phyloP scores from a whole-genome alignment of 2,329 filamentous ascomycete genomes.

The Fusarium sp. region DNA sequence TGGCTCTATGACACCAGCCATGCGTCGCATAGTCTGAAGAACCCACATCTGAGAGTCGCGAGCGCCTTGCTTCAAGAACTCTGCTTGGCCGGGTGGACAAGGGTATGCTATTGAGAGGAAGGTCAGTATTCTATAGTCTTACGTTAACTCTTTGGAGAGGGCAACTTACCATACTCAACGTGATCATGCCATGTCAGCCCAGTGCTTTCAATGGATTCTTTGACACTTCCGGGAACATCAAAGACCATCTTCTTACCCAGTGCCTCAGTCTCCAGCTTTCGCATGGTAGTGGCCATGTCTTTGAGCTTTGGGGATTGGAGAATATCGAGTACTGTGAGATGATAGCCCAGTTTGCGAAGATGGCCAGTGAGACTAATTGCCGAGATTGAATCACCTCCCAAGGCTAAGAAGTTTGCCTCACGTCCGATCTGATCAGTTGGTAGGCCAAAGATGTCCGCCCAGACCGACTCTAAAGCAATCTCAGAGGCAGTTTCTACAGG shows the following conservation, averaged over 20 bases:
- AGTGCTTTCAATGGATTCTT: background rate
- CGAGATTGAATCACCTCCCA: background rate
- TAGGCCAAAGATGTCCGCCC: background rate
- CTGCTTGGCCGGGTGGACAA: background rate
- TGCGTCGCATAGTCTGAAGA: background rate
- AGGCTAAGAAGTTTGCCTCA: background rate
- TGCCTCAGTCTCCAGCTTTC: background rate
- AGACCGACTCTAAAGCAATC: background rate
- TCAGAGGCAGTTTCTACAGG: background rate
- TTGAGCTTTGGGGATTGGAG: background rate
- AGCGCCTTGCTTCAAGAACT: background rate
- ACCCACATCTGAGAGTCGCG: background rate
- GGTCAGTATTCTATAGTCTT: rapidly evolving
- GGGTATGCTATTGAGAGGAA: background rate
- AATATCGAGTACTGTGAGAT: background rate
- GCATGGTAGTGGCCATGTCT: background rate
- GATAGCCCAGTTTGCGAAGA: background rate
- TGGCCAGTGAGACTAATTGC: background rate
- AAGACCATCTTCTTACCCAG: background rate
- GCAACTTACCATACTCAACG: background rate
- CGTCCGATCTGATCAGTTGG: background rate
- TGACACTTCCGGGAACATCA: rapidly evolving
- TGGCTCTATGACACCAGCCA: background rate
- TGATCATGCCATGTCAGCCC: background rate
- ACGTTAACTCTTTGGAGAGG: rapidly evolving